A percentile compares a stretch with the other conserved stretches of the same genome.
Evolutionary conservation across 257 asterid genomes (phyloP).

Genomic region (Przewalskia tangutica): DNA sequence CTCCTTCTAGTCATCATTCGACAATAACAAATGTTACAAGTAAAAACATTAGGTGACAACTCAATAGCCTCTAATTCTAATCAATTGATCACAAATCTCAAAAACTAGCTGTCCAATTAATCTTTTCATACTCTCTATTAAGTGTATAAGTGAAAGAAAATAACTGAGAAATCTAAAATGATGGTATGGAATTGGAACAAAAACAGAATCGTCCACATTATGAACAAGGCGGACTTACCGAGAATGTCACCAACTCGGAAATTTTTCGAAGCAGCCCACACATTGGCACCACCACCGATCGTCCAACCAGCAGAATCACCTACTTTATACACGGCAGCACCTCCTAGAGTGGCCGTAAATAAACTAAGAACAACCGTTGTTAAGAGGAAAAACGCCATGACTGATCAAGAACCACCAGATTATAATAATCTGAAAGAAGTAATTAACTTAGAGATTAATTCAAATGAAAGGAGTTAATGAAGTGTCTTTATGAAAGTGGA

Average conservation of each 20-base stretch:
- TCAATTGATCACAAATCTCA: not conserved
- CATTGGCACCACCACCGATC: not conserved
- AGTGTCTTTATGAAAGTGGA: not conserved
- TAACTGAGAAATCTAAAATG: not conserved
- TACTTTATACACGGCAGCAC: conserved; percentile 22
- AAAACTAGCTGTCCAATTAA: not conserved
- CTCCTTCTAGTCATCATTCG: not conserved
- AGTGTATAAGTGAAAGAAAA: not conserved
- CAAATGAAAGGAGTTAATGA: not conserved
- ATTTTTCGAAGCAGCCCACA: conserved; percentile 43
- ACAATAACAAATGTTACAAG: not conserved
- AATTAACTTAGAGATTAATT: not conserved
- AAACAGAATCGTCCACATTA: not conserved
- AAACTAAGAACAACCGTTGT: conserved; percentile 7
- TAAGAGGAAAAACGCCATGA: conserved; percentile 26
- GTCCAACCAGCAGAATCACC: conserved; percentile 58
- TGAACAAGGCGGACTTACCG: conserved; percentile 13
- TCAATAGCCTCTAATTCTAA: not conserved
- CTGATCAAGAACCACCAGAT: not conserved
- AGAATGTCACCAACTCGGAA: conserved; percentile 36
- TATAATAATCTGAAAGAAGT: not conserved
- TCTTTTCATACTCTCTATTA: not conserved
- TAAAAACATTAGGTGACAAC: not conserved
- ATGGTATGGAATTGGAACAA: not conserved
- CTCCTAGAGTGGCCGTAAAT: not conserved